A percentile compares a stretch with the other conserved stretches of the same genome.
phyloP scores from a whole-genome alignment of 2,329 filamentous ascomycete species.

The Ophiocordyceps camponoti-leonardi region DNA sequence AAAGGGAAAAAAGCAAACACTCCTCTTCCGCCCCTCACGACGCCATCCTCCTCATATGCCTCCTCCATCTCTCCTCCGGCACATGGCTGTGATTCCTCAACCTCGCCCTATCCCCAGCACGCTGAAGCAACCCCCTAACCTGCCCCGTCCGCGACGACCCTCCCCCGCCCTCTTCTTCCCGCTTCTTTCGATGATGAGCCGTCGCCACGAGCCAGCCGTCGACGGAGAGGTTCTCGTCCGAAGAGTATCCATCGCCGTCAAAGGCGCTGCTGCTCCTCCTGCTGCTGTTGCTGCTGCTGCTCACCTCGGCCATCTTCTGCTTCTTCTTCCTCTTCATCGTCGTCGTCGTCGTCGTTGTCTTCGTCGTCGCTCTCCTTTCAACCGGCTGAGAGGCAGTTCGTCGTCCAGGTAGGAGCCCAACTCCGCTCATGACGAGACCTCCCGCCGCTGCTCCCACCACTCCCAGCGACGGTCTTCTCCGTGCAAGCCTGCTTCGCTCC shows the following conservation, averaged over 20 bases:
- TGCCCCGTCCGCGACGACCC: neutral
- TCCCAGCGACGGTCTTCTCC: slow-evolving; percentile 5
- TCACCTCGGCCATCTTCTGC: neutral
- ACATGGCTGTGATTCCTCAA: slow-evolving; percentile 14
- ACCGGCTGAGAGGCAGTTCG: slow-evolving; percentile 6
- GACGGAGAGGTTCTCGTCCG: neutral
- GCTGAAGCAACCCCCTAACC: slow-evolving; percentile 6
- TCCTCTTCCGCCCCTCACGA: neutral
- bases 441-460: slow-evolving; percentile 6
- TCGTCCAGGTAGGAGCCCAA: slow-evolving; percentile 10
- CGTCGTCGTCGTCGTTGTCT: too few relatives aligned
- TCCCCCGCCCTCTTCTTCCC: neutral
- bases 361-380: too few relatives aligned
- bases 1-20: neutral
- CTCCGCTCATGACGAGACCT: slow-evolving; percentile 8
- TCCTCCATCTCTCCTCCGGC: slow-evolving; percentile 17
- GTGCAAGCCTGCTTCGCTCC: neutral
- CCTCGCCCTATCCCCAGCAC: slow-evolving; percentile 8
- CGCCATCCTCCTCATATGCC: slow-evolving; percentile 16
- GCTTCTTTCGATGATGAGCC: too few relatives aligned
- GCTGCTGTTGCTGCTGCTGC: too few relatives aligned
- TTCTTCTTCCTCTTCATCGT: neutral
- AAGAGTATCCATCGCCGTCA: too few relatives aligned
- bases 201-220: neutral
- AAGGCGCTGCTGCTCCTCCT: too few relatives aligned